These are phyloP conservation scores for Agaricales sp. DNA, from an alignment of 1,284 basidiomycete species.

Conservation along the genomic window DNA sequence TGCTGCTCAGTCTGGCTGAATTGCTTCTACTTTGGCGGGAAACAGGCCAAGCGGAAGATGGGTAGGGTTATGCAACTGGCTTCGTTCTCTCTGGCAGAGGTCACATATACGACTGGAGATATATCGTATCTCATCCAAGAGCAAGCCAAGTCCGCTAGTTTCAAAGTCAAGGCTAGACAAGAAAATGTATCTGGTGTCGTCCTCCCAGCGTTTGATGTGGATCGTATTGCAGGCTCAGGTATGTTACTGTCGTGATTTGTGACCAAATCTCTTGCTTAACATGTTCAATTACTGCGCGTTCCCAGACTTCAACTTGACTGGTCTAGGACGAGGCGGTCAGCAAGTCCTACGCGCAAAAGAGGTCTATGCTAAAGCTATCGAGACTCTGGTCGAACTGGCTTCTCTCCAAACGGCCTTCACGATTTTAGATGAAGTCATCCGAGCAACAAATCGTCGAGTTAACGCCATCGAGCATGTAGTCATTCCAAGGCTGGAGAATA, in stretches of 20 bases:
- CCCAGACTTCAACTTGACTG: constrained; percentile 96
- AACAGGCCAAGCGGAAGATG: constrained; percentile 96
- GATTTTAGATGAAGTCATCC: constrained; percentile 97
- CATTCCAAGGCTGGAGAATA: constrained; percentile 94
- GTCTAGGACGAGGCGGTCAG: constrained; percentile 93
- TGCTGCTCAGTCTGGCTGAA: too few species aligned
- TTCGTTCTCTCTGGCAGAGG: constrained; percentile 97
- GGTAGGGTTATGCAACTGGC: constrained; percentile 97
- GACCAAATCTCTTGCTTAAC: background rate
- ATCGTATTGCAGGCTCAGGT: constrained; percentile 78
- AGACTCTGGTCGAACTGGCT: constrained; percentile 94
- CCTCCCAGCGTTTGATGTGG: constrained; percentile 91
- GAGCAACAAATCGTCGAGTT: constrained; percentile 95
- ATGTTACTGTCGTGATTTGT: constrained; percentile 17
- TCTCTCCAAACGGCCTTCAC: constrained; percentile 97
- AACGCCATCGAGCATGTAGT: constrained; percentile 99
- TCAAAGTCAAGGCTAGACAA: constrained; percentile 90
- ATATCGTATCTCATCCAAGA: constrained; percentile 95
- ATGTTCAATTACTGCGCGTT: background rate
- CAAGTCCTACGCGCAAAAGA: constrained; percentile 92
- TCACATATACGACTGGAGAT: constrained; percentile 95
- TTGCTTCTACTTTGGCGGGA: background rate
- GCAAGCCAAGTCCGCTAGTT: constrained; percentile 84
- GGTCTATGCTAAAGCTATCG: constrained; percentile 94
- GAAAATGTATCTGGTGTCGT: constrained; percentile 99